Evolutionary conservation across 2,329 filamentous ascomycete species (phyloP), one percentile per base, ranked within the genome.

Genomic region (Nannizzia gypsea): DNA sequence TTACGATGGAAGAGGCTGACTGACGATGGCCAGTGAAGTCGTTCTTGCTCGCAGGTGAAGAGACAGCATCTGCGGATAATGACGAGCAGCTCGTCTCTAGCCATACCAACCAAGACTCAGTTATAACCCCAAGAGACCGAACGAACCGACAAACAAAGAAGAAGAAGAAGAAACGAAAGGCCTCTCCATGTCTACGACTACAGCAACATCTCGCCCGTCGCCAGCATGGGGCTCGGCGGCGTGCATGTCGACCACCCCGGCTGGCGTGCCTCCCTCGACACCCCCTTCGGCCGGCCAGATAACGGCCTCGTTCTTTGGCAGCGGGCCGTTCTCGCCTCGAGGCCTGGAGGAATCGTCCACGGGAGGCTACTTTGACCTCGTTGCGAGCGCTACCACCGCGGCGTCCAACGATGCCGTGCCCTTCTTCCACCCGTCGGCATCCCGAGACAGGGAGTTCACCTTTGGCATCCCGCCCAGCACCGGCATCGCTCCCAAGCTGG

Each of bases 281-380:
- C 74, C 79, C 17, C 77, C 78, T 62, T 81, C 83, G 1, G 80
- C 80, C 56, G 80, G 81, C 64, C 81, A 84, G 68, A 70, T 77
- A 22, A 73, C 79, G 36, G 78, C 61, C 2, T 50, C 81, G 1
- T 81, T 81, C 4, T 79, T 76, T 3, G 59, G 40, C 15, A 55
- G 15, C 24, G 55, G 56, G 8, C 13, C 40, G 26, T 48, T 58
- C 13, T 24, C 44, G 11, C 54, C 57, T 13, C 26, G 57, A 13
- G 6, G 9, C 26, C 9, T 59, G 6, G 44, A 56, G 34, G 56
- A 60, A 34, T 20, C 62, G n/a, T 59, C 57, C n/a, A 48, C 62
- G 3, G n/a, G 48, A 8, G 50, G 62, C 38, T 63, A 63, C 20
- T 63, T 63, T 40, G 60, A 63, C 36, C 48, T 54, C 22, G 57